These are phyloP conservation scores for Ceriops decandra DNA, from an alignment of 345 rosid genomes.

Conservation along the genomic window DNA sequence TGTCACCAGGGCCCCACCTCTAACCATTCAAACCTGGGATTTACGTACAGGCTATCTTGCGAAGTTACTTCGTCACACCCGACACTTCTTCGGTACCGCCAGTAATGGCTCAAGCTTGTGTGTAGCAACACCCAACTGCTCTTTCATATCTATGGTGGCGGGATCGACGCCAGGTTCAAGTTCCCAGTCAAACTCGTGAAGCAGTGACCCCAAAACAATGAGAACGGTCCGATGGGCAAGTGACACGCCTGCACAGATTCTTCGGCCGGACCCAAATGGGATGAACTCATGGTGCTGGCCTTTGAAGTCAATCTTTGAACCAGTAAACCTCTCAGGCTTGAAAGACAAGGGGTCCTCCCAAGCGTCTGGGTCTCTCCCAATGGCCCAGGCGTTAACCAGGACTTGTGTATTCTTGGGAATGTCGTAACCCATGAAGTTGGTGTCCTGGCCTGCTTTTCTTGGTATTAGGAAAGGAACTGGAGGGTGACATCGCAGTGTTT, in stretches of 20 bases:
- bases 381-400: constrained; percentile 57
- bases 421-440: constrained; percentile 44
- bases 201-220: constrained; percentile 34
- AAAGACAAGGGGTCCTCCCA: constrained; percentile 42
- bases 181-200: constrained; percentile 43
- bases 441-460: constrained; percentile 42
- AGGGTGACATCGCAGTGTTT: constrained; percentile 54
- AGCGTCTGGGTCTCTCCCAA: constrained; percentile 48
- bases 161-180: constrained; percentile 9
- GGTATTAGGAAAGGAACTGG: constrained; percentile 61
- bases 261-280: constrained; percentile 49
- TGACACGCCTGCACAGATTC: constrained; percentile 45
- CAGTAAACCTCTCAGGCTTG: constrained; percentile 41
- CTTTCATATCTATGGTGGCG: constrained; percentile 20
- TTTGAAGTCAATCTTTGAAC: constrained; percentile 37
- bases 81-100: constrained; percentile 18
- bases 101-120: constrained; percentile 23
- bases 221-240: constrained; percentile 33
- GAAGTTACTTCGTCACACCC: no score
- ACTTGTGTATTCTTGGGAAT: constrained; percentile 49
- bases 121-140: constrained; percentile 17
- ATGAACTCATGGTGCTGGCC: constrained; percentile 39
- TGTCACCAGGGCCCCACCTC: no score
- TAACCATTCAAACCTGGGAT: no score
- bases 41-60: background rate